Percentiles rank a stretch among this genome's conserved stretches.
phyloP scores from a whole-genome alignment of 345 rosid genomes.

The Camelina laxa region DNA sequence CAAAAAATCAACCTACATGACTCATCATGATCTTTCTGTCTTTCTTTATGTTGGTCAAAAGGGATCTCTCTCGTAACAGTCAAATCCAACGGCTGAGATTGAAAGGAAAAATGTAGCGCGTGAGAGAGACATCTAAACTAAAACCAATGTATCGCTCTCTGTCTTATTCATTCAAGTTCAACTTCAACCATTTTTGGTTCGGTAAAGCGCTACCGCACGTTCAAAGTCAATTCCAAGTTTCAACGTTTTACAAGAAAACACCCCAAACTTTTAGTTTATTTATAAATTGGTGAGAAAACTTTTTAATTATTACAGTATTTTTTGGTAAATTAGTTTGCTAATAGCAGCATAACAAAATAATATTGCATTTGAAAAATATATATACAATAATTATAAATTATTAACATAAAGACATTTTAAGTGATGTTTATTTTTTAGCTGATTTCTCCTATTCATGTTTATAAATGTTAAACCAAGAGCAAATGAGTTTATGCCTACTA shows the following conservation, averaged over 20 bases:
- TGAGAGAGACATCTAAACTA: conserved; percentile 34
- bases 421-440: no score
- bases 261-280: conserved; percentile 7
- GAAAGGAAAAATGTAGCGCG: conserved; percentile 22
- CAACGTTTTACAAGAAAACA: conserved; percentile 10
- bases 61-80: conserved; percentile 10
- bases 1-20: background rate
- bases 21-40: no score
- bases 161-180: no score
- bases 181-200: conserved; percentile 29
- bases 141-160: background rate
- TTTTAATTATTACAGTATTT: no score
- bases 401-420: no score
- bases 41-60: conserved; percentile 11
- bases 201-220: conserved; percentile 35
- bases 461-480: no score
- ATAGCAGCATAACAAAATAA: background rate
- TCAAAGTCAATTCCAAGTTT: conserved; percentile 39
- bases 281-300: background rate
- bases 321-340: no score
- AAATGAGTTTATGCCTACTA: no score
- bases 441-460: no score
- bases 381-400: no score
- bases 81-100: conserved; percentile 43
- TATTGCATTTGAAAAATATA: no score